Conservation (phyloP, 129 eudicot species). For the Cynara cardunculus region DNA sequence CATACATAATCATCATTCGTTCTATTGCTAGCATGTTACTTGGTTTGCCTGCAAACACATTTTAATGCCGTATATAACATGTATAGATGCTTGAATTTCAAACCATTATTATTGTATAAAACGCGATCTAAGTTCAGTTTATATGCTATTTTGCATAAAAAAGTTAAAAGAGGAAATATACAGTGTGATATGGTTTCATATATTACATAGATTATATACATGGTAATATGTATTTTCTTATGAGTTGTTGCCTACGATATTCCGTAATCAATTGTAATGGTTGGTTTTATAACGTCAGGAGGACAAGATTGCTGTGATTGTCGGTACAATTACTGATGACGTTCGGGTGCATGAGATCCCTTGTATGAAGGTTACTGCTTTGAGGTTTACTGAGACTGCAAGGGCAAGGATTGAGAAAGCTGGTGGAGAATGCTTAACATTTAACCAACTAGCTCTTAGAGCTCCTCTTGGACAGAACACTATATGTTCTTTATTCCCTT, state of each 20-base stretch:
- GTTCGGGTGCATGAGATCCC: conserved; percentile 58
- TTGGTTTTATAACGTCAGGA: conserved; percentile 32
- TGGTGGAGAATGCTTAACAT: conserved; percentile 83
- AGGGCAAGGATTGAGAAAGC: too few species aligned
- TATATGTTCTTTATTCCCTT: conserved; percentile 20
- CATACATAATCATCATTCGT: too few species aligned
- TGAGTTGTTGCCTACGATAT: not conserved
- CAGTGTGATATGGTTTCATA: not conserved
- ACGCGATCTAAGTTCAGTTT: too few species aligned
- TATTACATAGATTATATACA: not conserved
- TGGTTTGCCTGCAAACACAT: too few species aligned
- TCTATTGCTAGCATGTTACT: too few species aligned
- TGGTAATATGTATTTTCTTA: not conserved
- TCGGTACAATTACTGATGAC: conserved; percentile 75
- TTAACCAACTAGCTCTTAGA: conserved; percentile 81
- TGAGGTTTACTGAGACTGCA: conserved; percentile 78
- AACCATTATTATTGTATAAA: not conserved
- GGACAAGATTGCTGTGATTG: conserved; percentile 74
- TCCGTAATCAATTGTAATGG: not conserved
- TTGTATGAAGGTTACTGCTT: conserved; percentile 63
- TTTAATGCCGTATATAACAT: too few species aligned
- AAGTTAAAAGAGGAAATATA: not conserved
- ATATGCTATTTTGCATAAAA: not conserved
- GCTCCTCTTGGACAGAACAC: conserved; percentile 98
- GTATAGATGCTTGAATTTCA: not conserved